Evolutionary conservation across 2,329 filamentous ascomycete species (phyloP).

Genomic region (Aspergillus transmontanensis): DNA sequence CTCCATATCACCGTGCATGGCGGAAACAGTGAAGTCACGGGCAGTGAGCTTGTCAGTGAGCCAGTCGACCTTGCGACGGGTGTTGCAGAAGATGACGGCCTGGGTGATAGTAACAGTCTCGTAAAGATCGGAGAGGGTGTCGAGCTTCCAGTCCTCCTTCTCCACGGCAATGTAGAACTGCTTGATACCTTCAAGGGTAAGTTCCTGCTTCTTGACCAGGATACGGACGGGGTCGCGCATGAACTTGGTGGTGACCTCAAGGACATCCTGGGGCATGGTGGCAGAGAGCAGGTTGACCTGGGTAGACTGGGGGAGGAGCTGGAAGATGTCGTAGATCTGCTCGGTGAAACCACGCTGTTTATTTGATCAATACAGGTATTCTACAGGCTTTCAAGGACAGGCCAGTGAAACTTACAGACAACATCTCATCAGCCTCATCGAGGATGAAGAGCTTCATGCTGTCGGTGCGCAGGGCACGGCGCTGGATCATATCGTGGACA

Average conservation of each 20-base stretch:
- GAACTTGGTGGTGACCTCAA: slow-evolving; percentile 99
- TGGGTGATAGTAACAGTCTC: slow-evolving; percentile 99
- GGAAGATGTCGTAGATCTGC: slow-evolving; percentile 99
- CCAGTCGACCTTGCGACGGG: slow-evolving; percentile 99
- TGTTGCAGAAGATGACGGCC: slow-evolving; percentile 99
- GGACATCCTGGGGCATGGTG: slow-evolving; percentile 98
- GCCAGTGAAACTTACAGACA: slow-evolving; percentile 47
- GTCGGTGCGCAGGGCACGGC: slow-evolving; percentile 94
- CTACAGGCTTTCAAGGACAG: background rate
- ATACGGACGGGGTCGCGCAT: slow-evolving; percentile 99
- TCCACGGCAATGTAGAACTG: slow-evolving; percentile 99
- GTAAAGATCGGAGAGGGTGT: slow-evolving; percentile 97
- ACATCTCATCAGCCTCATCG: slow-evolving; percentile 99
- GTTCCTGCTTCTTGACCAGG: slow-evolving; percentile 98
- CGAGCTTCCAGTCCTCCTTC: slow-evolving; percentile 99
- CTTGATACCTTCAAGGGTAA: slow-evolving; percentile 99
- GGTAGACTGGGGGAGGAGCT: slow-evolving; percentile 94
- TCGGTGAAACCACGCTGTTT: slow-evolving; percentile 92
- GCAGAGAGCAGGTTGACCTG: slow-evolving; percentile 98
- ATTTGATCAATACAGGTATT: slow-evolving; percentile 15
- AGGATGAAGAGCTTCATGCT: slow-evolving; percentile 99
- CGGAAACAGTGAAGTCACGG: slow-evolving; percentile 98
- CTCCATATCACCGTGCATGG: slow-evolving; percentile 99
- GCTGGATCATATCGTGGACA: slow-evolving; percentile 99
- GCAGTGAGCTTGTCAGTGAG: slow-evolving; percentile 98